Conservation (phyloP, 306 rosid genomes). For the Potentilla sterilis region DNA sequence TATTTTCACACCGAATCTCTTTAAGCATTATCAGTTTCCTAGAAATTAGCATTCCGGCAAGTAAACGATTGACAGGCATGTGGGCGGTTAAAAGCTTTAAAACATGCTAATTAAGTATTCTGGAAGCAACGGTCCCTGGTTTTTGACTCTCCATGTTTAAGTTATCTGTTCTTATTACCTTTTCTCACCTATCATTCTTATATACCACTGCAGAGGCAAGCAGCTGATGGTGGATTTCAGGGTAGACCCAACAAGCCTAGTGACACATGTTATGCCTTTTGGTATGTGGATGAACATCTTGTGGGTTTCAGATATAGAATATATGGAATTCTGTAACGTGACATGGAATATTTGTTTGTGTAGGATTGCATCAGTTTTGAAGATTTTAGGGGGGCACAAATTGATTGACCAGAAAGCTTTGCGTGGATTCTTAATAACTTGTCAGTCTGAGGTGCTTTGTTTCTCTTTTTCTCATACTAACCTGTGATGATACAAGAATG, state of each 20-base stretch:
- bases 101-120: slow-evolving; percentile 1
- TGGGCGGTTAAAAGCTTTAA: neutral
- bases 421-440: slow-evolving; percentile 59
- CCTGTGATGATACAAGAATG: neutral
- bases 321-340: slow-evolving; percentile 23
- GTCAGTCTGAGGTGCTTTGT: slow-evolving; percentile 68
- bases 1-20: slow-evolving; percentile 18
- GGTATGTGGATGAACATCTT: slow-evolving; percentile 47
- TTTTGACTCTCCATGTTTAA: slow-evolving; percentile 1
- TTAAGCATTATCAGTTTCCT: neutral
- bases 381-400: slow-evolving; percentile 62
- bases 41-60: slow-evolving; percentile 14
- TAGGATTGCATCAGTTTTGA: slow-evolving; percentile 82
- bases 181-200: slow-evolving; percentile 11
- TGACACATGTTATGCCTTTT: slow-evolving; percentile 92
- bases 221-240: slow-evolving; percentile 84
- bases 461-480: slow-evolving; percentile 11
- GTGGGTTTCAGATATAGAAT: slow-evolving; percentile 5
- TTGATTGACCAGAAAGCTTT: slow-evolving; percentile 63
- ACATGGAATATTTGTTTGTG: slow-evolving; percentile 29
- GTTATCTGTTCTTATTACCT: neutral
- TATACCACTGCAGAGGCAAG: slow-evolving; percentile 63
- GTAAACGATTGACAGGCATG: neutral
- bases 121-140: slow-evolving; percentile 19
- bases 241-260: slow-evolving; percentile 88